Base-by-base conservation (phyloP, 805 yeast species). In the Suhomyces prunicola region DNA sequence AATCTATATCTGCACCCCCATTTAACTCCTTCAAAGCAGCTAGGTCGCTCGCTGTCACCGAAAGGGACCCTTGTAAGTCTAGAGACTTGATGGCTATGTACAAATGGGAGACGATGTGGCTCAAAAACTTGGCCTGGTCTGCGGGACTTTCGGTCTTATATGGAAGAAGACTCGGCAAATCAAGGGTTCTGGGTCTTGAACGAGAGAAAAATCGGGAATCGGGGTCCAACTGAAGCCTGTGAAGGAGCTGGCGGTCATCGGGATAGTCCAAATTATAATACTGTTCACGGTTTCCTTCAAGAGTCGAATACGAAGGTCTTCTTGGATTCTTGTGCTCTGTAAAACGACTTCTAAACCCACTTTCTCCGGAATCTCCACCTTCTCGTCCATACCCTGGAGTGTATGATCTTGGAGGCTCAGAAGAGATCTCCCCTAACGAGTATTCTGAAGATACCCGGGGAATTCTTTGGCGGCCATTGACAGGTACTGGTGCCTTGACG, bases 61-160 rank as follows among this genome's bases (percentile, higher is more conserved):
- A 78, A 22, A 90, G 72, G 6, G 80, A 73, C 2, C 96, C 93
- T 61, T 83, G 86, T 13, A 90, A 73, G 65, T 90, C 96, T 56
- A 86, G 72, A 3, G 94, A 81, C 53, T 82, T 78, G 46, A 89
- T 79, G 8, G 97, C 90, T 52, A 89, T 82, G 66, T 88, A 88
- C 17, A 94, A 68, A 67, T 89, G 90, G 2, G 87, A 80, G 31
- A 92, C 78, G n/a, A 93, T 87, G 62, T 87, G 94, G 44, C 88
- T 79, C 40, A 93, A 72, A 60, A 90, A 91, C 50, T 77, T 79
- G 15, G 89, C 87, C 53, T 85, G 87, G 53, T 88, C 96, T 33
- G 71, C 71, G 13, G 83, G 84, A 1, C 82, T 60, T 66, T 90
- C 97, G 0, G 86, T 80, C 44, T 76, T 71, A 67, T 92, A 94